Evolutionary conservation across 495 filamentous ascomycete genomes (phyloP).

Genomic region (Lophiostoma macrostomum): DNA sequence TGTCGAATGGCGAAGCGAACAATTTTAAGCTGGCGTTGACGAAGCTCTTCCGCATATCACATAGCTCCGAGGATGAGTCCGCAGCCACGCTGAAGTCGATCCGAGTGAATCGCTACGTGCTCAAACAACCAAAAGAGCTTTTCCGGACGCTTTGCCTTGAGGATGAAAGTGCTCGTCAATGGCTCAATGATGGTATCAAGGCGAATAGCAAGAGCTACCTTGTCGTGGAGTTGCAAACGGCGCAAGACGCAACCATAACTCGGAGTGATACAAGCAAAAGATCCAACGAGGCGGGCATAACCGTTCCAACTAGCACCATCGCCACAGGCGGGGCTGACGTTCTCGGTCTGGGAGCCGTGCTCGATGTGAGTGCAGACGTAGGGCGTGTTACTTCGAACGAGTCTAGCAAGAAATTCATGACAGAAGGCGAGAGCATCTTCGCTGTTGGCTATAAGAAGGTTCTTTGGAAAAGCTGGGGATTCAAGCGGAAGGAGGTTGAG

Average conservation of each 20-base stretch:
- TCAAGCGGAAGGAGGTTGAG: conserved; percentile 13
- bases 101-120: conserved; percentile 7
- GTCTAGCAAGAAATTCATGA: conserved; percentile 1
- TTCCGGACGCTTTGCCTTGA: conserved; percentile 2
- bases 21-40: conserved; percentile 2
- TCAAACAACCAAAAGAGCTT: conserved; percentile 2
- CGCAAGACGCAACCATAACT: neutral
- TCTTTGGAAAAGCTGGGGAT: conserved; percentile 21
- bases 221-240: conserved; percentile 15
- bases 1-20: neutral
- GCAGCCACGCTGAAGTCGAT: neutral
- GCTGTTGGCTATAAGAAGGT: conserved; percentile 21
- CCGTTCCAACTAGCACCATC: conserved; percentile 9
- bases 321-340: conserved; percentile 12
- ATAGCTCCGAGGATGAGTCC: neutral
- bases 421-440: conserved; percentile 15
- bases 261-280: neutral
- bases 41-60: neutral
- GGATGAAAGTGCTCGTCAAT: conserved; percentile 12
- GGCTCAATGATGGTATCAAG: conserved; percentile 12
- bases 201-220: conserved; percentile 12
- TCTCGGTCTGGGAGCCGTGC: conserved; percentile 5
- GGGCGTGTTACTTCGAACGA: neutral
- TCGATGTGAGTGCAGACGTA: neutral
- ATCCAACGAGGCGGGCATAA: neutral